These are phyloP conservation scores for Casuarina glauca DNA, from an alignment of 306 rosid genomes.

Conservation along the genomic window DNA sequence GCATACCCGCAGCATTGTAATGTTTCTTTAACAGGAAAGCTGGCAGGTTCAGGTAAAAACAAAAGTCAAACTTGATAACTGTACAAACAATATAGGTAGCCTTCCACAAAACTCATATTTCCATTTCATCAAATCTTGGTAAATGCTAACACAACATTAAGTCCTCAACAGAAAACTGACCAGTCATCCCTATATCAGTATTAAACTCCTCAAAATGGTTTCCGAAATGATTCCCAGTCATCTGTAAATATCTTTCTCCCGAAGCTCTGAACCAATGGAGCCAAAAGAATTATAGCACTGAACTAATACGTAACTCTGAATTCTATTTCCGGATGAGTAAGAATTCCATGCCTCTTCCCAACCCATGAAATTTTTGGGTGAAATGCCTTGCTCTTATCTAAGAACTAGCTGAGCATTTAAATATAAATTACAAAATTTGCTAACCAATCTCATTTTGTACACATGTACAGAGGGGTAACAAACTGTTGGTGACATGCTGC, in stretches of 20 bases:
- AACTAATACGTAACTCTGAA: constrained; percentile 48
- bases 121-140: constrained; percentile 40
- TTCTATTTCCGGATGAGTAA: constrained; percentile 28
- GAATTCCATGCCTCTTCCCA: constrained; percentile 48
- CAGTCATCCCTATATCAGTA: constrained; percentile 37
- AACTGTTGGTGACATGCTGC: constrained; percentile 37
- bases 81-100: constrained; percentile 11
- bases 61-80: neutral
- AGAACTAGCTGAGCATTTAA: constrained; percentile 38
- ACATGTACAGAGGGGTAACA: constrained; percentile 63
- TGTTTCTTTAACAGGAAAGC: constrained; percentile 20
- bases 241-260: constrained; percentile 27
- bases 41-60: constrained; percentile 18
- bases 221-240: constrained; percentile 44
- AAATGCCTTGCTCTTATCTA: constrained; percentile 47
- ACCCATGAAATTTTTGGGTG: constrained; percentile 48
- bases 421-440: constrained; percentile 55
- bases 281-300: constrained; percentile 47
- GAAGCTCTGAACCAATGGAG: constrained; percentile 56
- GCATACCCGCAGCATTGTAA: constrained; percentile 27
- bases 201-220: constrained; percentile 56
- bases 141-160: constrained; percentile 28
- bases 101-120: constrained; percentile 37
- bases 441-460: constrained; percentile 76
- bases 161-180: constrained; percentile 35